Evolutionary conservation across 495 filamentous ascomycete genomes (phyloP).

Genomic region (Xylaria scruposa): DNA sequence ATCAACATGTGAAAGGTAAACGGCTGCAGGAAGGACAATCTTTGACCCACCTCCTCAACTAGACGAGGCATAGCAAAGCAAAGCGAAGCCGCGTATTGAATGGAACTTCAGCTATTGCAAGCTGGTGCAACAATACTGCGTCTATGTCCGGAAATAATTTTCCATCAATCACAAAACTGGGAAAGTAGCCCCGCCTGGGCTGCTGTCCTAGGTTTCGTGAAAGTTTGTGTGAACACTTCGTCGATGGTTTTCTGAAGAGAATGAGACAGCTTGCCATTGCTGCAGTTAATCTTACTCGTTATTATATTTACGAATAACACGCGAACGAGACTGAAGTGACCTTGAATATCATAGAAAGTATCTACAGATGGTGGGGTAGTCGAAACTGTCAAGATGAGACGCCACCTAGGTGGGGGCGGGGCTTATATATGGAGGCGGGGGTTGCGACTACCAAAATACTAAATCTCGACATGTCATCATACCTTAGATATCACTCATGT

Average conservation of each 20-base stretch:
- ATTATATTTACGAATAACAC: background rate
- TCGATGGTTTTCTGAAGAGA: background rate
- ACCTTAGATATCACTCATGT: background rate
- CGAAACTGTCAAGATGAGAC: background rate
- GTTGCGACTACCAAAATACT: background rate
- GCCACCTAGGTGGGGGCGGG: conserved; percentile 7
- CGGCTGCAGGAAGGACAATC: background rate
- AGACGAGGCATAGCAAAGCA: background rate
- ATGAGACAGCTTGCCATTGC: background rate
- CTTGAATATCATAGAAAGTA: background rate
- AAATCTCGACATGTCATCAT: background rate
- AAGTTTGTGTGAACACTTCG: background rate
- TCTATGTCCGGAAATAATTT: conserved; percentile 20
- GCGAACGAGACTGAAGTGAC: conserved; percentile 1
- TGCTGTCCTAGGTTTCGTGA: background rate
- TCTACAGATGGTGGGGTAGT: background rate
- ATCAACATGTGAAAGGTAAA: background rate
- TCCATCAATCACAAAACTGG: conserved; percentile 17
- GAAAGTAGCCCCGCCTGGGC: background rate
- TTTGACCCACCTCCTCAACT: background rate
- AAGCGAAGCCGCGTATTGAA: background rate
- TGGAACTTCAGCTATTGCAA: background rate
- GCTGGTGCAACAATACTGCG: background rate
- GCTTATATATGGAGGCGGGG: background rate
- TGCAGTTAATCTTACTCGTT: background rate